Base-by-base conservation (phyloP, 2,329 filamentous ascomycete genomes). In the Pseudocercospora eumusae region DNA sequence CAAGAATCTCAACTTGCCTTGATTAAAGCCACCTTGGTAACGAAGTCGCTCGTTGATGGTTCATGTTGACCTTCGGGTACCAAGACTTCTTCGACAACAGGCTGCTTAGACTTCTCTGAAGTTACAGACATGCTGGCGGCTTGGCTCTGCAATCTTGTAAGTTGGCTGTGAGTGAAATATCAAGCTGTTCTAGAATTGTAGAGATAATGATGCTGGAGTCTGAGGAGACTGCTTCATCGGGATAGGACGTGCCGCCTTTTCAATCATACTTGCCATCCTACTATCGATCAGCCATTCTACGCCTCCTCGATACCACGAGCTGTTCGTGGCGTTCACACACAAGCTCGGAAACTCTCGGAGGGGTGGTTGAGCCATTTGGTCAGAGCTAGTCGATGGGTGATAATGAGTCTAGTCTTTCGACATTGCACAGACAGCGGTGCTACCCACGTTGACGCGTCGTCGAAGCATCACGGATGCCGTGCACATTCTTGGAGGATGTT, bases 21-120 rank as follows among this genome's bases (percentile, higher is more conserved):
- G 47, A 52, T 52, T n/a, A 25, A 52, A 28, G 47, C 47, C 11
- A 52, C 47, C n/a, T 52, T 52, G 15, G 47, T 28, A 9, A 52
- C 25, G 25, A 52, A 52, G 11, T 52, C 11, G 15, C 47, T 52
- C 21, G 25, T n/a, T 31, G 47, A 4, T 13, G 20, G 1, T n/a
- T 6, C 25, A 52, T 28, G 47, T 18, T 52, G 21, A 4, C 13
- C 25, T 52, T 25, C 25, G 15, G 23, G 10, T 13, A 50, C 47
- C 3, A 4, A 5, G 13, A 18, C 10, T n/a, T n/a, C 47, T 10
- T 52, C 47, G 11, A 52, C 25, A 20, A n/a, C 7, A 3, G 21
- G 23, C 0, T 15, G 25, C n/a, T 27, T 52, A 10, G 3, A 5
- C 25, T 52, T 52, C 23, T 52, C 47, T 10, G 47, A 25, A 28